Conservation (phyloP, 805 yeast species). For the Saccharomycopsis fibuligera region DNA sequence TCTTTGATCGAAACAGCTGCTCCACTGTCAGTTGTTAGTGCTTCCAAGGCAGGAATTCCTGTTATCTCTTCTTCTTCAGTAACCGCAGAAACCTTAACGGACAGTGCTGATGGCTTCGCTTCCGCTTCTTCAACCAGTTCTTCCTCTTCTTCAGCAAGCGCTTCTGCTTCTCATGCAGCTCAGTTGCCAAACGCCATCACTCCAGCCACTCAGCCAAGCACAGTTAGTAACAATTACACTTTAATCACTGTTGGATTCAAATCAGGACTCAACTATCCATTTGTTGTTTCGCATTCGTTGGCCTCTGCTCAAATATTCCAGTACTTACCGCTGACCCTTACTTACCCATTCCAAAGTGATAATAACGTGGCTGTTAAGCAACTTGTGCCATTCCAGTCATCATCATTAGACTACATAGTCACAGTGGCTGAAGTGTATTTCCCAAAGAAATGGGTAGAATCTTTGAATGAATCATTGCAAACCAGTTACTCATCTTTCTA, state of each 20-base stretch:
- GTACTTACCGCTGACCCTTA: slow-evolving; percentile 68
- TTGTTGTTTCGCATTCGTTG: slow-evolving; percentile 64
- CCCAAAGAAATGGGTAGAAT: slow-evolving; percentile 48
- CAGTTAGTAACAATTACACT: slow-evolving; percentile 43
- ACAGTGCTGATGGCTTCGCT: no score
- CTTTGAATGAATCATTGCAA: slow-evolving; percentile 21
- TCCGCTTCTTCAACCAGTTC: neutral
- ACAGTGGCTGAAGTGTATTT: slow-evolving; percentile 87
- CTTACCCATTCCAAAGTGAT: slow-evolving; percentile 47
- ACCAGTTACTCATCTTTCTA: slow-evolving; percentile 51
- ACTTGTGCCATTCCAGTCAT: slow-evolving; percentile 68
- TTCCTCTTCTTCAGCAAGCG: neutral
- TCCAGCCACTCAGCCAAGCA: slow-evolving; percentile 38
- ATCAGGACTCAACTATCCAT: slow-evolving; percentile 73
- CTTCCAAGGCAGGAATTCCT: neutral
- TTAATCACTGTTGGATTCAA: slow-evolving; percentile 75
- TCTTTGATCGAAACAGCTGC: neutral
- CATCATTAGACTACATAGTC: slow-evolving; percentile 55
- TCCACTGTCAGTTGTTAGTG: neutral
- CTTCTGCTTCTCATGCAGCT: neutral
- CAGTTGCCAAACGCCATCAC: slow-evolving; percentile 63
- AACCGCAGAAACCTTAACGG: neutral
- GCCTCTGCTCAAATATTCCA: slow-evolving; percentile 82
- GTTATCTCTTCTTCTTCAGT: neutral
- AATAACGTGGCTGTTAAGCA: slow-evolving; percentile 51